Conservation (phyloP, 2,329 filamentous ascomycete species). For the Alternaria atra region DNA sequence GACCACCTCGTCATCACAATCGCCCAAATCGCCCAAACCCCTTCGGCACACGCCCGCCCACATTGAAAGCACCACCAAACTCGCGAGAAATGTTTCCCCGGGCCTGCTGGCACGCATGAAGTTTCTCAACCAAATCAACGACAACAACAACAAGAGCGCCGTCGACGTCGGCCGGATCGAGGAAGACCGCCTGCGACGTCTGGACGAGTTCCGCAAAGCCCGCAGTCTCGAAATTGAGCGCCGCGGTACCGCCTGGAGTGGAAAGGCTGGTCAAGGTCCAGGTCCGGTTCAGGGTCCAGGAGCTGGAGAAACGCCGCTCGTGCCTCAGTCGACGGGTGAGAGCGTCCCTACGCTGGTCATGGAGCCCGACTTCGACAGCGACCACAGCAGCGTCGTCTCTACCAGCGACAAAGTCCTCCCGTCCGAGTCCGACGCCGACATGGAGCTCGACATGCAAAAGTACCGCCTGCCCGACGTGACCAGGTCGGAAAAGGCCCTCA, state of each 20-base stretch:
- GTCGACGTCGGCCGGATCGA: slow-evolving; percentile 70
- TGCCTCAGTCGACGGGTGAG: slow-evolving; percentile 48
- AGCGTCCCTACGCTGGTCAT: slow-evolving; percentile 51
- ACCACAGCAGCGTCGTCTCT: slow-evolving; percentile 58
- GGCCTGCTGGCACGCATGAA: slow-evolving; percentile 57
- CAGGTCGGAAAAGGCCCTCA: slow-evolving; percentile 66
- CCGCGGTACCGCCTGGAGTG: slow-evolving; percentile 77
- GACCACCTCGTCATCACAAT: slow-evolving; percentile 20
- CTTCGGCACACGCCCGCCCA: slow-evolving; percentile 22
- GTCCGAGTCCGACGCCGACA: slow-evolving; percentile 59
- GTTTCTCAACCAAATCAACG: slow-evolving; percentile 52
- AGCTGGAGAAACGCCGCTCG: slow-evolving; percentile 28
- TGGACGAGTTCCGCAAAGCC: slow-evolving; percentile 72
- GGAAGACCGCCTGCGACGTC: slow-evolving; percentile 73
- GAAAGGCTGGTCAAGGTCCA: slow-evolving; percentile 40
- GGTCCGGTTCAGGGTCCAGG: neutral
- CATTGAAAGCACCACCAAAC: slow-evolving; percentile 42
- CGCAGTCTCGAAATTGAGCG: slow-evolving; percentile 66
- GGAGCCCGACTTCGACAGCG: slow-evolving; percentile 55
- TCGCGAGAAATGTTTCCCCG: slow-evolving; percentile 53
- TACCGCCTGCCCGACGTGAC: slow-evolving; percentile 76
- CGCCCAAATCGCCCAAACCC: slow-evolving; percentile 22
- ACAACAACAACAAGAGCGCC: slow-evolving; percentile 37
- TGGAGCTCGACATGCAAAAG: slow-evolving; percentile 70
- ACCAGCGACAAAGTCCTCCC: slow-evolving; percentile 65